Evolutionary conservation across 2,329 filamentous ascomycete genomes (phyloP).

Genomic region (Periconia macrospinosa): DNA sequence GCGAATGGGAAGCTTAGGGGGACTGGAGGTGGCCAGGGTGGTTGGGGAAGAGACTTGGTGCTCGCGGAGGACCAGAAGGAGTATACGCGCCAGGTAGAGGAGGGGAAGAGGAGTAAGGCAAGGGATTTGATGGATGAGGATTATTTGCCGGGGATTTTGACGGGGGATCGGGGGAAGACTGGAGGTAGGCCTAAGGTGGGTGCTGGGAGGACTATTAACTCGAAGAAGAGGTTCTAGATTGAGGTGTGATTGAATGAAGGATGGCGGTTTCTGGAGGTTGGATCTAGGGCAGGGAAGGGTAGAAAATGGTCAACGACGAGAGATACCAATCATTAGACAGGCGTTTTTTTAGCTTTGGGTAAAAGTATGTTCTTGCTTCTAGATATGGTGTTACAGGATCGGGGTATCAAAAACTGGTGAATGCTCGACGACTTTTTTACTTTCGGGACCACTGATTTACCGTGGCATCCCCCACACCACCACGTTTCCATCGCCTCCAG

Average conservation of each 20-base stretch:
- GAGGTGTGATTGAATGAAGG: background rate
- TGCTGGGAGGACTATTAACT: slow-evolving; percentile 84
- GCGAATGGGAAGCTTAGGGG: slow-evolving; percentile 73
- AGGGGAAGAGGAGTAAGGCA: slow-evolving; percentile 68
- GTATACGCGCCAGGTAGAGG: slow-evolving; percentile 66
- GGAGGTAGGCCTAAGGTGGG: slow-evolving; percentile 77
- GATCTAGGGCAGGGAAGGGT: too few relatives aligned
- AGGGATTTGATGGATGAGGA: slow-evolving; percentile 94
- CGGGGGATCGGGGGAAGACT: slow-evolving; percentile 69
- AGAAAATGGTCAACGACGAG: too few relatives aligned
- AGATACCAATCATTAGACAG: slow-evolving; percentile 9
- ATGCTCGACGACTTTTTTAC: background rate
- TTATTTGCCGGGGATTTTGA: slow-evolving; percentile 82
- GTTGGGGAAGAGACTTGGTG: slow-evolving; percentile 84
- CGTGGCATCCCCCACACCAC: slow-evolving; percentile 37
- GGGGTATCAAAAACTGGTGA: slow-evolving; percentile 3
- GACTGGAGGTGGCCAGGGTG: slow-evolving; percentile 75
- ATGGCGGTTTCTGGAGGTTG: too few relatives aligned
- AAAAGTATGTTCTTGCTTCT: slow-evolving; percentile 1
- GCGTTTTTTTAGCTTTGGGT: slow-evolving; percentile 1
- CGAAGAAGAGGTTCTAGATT: slow-evolving; percentile 60
- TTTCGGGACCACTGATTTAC: slow-evolving; percentile 13
- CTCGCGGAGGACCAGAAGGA: slow-evolving; percentile 96
- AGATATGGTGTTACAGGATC: background rate
- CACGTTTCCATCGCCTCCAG: slow-evolving; percentile 51